Evolutionary conservation across 805 yeast genomes (phyloP).

Genomic region (Kuraishia floccosa): DNA sequence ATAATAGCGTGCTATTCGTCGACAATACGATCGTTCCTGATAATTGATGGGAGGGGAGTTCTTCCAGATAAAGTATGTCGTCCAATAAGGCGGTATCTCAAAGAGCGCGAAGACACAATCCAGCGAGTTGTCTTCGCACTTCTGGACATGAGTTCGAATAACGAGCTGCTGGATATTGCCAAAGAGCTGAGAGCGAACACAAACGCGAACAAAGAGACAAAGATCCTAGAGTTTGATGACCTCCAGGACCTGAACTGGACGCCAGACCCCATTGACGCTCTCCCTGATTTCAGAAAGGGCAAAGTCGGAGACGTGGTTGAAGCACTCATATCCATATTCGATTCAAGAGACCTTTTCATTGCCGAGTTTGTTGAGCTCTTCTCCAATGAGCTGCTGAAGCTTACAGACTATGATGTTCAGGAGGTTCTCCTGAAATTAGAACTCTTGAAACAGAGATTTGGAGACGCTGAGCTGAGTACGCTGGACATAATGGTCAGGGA

Average conservation of each 20-base stretch:
- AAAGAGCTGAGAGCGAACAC: conserved; percentile 31
- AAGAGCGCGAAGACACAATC: conserved; percentile 65
- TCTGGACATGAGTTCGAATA: conserved; percentile 30
- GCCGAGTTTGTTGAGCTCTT: conserved; percentile 53
- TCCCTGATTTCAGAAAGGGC: conserved; percentile 66
- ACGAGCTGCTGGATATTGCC: conserved; percentile 40
- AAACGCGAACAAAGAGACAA: conserved; percentile 13
- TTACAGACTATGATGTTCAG: conserved; percentile 25
- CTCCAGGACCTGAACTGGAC: conserved; percentile 47
- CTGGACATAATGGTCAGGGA: conserved; percentile 82
- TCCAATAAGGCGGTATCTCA: conserved; percentile 63
- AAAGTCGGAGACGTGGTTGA: conserved; percentile 59
- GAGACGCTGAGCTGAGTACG: conserved; percentile 50
- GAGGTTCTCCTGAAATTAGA: conserved; percentile 32
- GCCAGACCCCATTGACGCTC: conserved; percentile 85
- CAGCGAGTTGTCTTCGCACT: conserved; percentile 61
- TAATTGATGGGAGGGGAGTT: conserved; percentile 83
- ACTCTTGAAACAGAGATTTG: conserved; percentile 51
- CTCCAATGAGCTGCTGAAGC: conserved; percentile 40
- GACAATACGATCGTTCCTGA: conserved; percentile 57
- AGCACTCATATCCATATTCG: conserved; percentile 61
- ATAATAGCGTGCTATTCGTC: conserved; percentile 60
- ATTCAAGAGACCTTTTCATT: conserved; percentile 54
- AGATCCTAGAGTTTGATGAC: conserved; percentile 22
- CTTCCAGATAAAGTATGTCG: conserved; percentile 66